phyloP scores from a whole-genome alignment of 805 yeast genomes.

The Ogataea zsoltii region DNA sequence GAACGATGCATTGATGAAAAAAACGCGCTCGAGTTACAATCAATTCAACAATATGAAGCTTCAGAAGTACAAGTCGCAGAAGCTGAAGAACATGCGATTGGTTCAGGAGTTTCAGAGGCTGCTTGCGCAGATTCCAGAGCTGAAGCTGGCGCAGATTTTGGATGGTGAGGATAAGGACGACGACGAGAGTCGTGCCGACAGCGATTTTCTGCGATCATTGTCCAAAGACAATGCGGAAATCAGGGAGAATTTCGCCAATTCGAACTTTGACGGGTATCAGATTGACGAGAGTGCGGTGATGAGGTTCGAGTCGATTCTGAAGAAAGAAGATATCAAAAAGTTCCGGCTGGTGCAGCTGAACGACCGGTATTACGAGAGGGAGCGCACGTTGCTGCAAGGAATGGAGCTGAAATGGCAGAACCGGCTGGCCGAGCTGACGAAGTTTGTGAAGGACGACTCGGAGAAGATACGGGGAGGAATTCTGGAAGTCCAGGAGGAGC shows the following conservation, averaged over 20 bases:
- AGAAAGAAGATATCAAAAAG: conserved; percentile 26
- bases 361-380: conserved; percentile 28
- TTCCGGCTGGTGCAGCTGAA: conserved; percentile 31
- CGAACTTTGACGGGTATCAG: conserved; percentile 15
- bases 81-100: conserved; percentile 17
- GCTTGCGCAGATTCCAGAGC: conserved; percentile 23
- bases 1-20: conserved; percentile 13
- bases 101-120: conserved; percentile 17
- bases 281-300: conserved; percentile 21
- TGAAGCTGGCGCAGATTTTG: conserved; percentile 17
- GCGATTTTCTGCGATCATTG: conserved; percentile 13
- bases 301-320: conserved; percentile 20
- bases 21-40: conserved; percentile 15
- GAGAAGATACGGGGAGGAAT: conserved; percentile 16
- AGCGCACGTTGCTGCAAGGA: conserved; percentile 21
- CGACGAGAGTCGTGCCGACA: conserved; percentile 6
- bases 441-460: conserved; percentile 26
- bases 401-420: conserved; percentile 31
- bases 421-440: conserved; percentile 23
- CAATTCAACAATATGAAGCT: conserved; percentile 23
- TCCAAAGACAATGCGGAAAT: conserved; percentile 13
- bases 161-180: conserved; percentile 9
- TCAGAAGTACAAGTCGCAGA: conserved; percentile 20
- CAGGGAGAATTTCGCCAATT: conserved; percentile 11
- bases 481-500: conserved; percentile 9